phyloP scores from a whole-genome alignment of 352 stramenopile species.

The Phytopythium boreale region DNA sequence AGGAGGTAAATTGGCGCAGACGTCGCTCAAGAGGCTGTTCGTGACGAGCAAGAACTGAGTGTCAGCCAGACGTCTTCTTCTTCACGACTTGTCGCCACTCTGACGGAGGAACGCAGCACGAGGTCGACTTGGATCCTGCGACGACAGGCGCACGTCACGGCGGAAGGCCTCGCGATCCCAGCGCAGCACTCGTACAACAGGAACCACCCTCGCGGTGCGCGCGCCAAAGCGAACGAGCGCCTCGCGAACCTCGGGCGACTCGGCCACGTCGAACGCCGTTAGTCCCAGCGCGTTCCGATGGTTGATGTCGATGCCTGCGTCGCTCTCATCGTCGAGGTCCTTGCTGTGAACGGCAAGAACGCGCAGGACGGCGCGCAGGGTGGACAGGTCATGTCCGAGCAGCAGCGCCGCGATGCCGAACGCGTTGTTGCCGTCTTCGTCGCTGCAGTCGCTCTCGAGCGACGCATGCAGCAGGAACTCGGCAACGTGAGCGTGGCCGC shows the following conservation, averaged over 20 bases:
- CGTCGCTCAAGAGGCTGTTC: slow-evolving; percentile 53
- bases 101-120: neutral
- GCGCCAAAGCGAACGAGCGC: slow-evolving; percentile 42
- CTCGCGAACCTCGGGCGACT: slow-evolving; percentile 37
- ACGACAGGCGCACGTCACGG: slow-evolving; percentile 41
- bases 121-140: neutral
- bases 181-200: slow-evolving; percentile 42
- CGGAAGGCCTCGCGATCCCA: slow-evolving; percentile 52
- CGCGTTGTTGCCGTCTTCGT: slow-evolving; percentile 74
- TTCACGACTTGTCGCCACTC: neutral
- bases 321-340: slow-evolving; percentile 9
- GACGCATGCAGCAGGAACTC: slow-evolving; percentile 43
- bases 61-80: neutral
- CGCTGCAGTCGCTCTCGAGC: slow-evolving; percentile 53
- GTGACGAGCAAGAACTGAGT: slow-evolving; percentile 38
- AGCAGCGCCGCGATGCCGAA: slow-evolving; percentile 48
- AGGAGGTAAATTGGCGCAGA: neutral
- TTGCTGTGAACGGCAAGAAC: slow-evolving; percentile 20
- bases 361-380: slow-evolving; percentile 20
- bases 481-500: slow-evolving; percentile 31
- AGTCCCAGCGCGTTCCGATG: slow-evolving; percentile 72
- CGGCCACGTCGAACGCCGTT: slow-evolving; percentile 52
- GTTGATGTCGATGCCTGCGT: slow-evolving; percentile 45
- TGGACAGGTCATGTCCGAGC: slow-evolving; percentile 18
- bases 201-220: slow-evolving; percentile 33